A percentile compares a stretch with the other conserved stretches of the same genome.
Evolutionary conservation across 1,284 basidiomycete genomes (phyloP).

Genomic region (Irpex lacteus): DNA sequence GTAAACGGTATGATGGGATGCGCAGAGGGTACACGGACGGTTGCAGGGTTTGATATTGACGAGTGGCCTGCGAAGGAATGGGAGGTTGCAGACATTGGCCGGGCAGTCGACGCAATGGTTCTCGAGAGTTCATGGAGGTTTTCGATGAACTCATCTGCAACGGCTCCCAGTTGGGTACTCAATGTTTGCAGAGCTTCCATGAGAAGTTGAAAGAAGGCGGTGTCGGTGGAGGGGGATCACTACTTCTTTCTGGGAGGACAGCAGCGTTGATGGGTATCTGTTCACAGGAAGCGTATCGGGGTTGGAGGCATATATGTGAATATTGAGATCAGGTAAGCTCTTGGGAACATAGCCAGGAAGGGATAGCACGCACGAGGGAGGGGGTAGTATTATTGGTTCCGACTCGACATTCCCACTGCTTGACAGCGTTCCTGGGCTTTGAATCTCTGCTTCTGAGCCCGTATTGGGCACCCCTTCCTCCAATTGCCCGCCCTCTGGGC

Average conservation of each 20-base stretch:
- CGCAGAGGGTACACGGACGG: constrained; percentile 17
- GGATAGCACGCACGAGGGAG: neutral
- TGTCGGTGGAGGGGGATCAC: constrained; percentile 80
- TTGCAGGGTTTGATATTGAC: constrained; percentile 39
- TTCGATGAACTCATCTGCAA: constrained; percentile 63
- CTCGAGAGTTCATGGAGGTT: constrained; percentile 61
- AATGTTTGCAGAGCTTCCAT: constrained; percentile 71
- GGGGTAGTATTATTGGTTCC: neutral
- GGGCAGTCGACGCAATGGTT: constrained; percentile 58
- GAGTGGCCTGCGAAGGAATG: constrained; percentile 48
- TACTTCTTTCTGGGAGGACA: constrained; percentile 44
- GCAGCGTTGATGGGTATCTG: neutral
- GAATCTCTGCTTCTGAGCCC: neutral
- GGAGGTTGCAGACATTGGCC: constrained; percentile 49
- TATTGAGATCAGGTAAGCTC: neutral
- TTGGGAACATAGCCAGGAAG: neutral
- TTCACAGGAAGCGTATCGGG: neutral
- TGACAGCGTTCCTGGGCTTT: neutral
- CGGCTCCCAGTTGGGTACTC: constrained; percentile 57
- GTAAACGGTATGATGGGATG: constrained; percentile 15
- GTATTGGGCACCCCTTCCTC: neutral
- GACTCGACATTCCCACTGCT: neutral
- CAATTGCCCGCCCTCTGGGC: neutral
- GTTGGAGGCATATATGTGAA: neutral
- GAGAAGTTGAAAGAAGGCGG: constrained; percentile 80